Base-by-base conservation (phyloP, 768 basidiomycete species). In the Rhodotorula diobovata region DNA sequence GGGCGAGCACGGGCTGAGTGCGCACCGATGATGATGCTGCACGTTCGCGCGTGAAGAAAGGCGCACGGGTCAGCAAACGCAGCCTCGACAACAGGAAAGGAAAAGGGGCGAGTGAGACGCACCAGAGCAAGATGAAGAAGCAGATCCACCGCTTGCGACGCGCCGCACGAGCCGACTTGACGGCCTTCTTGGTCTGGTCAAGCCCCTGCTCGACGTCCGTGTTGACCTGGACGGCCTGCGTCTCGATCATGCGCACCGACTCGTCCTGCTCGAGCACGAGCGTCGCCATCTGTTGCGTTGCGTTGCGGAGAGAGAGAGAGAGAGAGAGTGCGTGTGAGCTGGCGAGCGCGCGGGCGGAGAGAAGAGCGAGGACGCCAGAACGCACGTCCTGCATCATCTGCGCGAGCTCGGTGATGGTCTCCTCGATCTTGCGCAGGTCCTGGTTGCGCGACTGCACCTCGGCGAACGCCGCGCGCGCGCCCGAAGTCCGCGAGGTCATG, bases 371-470 rank as follows among this genome's bases (percentile, higher is more conserved):
- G 20, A 28, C n/a, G 56, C n/a, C n/a, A 41, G 60, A 34, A 59
- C 72, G 66, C 67, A 90, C 90, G 77, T 97, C 93, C 72, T 84
- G 86, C 82, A 94, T 93, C 76, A 97, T 81, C 78, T 91, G 90
- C 8, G 90, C 90, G 60, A 97, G 84, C 80, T 95, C 91, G n/a
- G 86, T 88, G 58, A 95, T 81, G 8, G 93, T 96, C 76, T 86
- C 84, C 80, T 95, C 92, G 78, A 95, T 91, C 79, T 85, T 87
- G 74, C 85, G 85, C 75, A 97, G 86, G 70, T 96, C 92, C 77
- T 88, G 85, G 78, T 94, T 91, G 46, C 93, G 85, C 68, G 89
- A 87, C 79, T 94, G 93, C 1, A 93, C 92, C 81, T 96, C 93
- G 61, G 87, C 85, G 80, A 89, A 91, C 0, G 90, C 93, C 55